Evolutionary conservation across 106 monocot genomes (phyloP).

Genomic region (Apostasia shenzhenica): DNA sequence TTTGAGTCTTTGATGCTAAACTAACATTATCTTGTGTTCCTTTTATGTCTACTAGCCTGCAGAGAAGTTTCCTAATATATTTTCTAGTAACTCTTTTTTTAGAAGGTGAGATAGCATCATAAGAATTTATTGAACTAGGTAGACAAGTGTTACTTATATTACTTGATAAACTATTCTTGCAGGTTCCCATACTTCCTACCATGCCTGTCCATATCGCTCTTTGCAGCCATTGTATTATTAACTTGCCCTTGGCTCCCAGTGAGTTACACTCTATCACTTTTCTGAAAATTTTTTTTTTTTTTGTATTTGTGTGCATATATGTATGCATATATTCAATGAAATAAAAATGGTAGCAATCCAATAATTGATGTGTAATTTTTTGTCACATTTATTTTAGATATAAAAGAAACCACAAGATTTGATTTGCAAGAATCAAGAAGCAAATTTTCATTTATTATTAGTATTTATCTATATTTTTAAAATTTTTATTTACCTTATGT

Average conservation of each 20-base stretch:
- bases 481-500: no score
- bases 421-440: no score
- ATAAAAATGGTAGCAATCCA: no score
- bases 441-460: no score
- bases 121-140: background rate
- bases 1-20: background rate
- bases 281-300: background rate
- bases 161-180: conserved; percentile 7
- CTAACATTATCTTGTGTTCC: background rate
- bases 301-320: background rate
- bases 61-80: conserved; percentile 61
- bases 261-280: conserved; percentile 4
- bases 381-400: no score
- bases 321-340: background rate
- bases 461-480: no score
- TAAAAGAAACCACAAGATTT: no score
- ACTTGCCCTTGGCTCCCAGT: conserved; percentile 42
- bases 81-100: conserved; percentile 57
- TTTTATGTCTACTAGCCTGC: conserved; percentile 57
- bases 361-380: no score
- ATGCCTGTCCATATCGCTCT: conserved; percentile 38
- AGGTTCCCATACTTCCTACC: conserved; percentile 76
- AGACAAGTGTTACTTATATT: background rate
- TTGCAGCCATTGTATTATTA: conserved; percentile 35
- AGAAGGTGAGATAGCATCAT: conserved; percentile 32